phyloP scores from a whole-genome alignment of 768 basidiomycete genomes.

The Filobasidium floriforme region DNA sequence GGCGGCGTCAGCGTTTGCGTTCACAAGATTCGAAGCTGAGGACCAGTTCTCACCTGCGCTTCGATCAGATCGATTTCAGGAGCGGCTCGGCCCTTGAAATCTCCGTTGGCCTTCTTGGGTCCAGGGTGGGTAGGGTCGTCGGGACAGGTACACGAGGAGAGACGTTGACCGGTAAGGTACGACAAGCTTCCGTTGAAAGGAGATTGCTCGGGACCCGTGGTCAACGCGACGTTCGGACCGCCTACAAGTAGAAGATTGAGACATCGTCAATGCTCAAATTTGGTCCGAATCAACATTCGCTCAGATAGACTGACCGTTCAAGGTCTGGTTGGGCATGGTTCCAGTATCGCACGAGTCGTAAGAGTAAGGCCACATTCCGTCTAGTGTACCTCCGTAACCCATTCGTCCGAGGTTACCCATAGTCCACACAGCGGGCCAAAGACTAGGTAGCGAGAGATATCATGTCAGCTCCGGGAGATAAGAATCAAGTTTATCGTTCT shows the following conservation, averaged over 20 bases:
- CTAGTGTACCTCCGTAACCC: constrained; percentile 81
- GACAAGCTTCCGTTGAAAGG: constrained; percentile 29
- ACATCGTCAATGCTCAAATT: neutral
- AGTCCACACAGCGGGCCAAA: constrained; percentile 89
- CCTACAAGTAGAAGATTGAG: constrained; percentile 31
- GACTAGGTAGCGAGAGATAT: constrained; percentile 51
- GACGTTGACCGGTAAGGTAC: constrained; percentile 69
- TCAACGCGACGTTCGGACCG: constrained; percentile 27
- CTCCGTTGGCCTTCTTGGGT: constrained; percentile 64
- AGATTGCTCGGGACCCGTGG: constrained; percentile 20
- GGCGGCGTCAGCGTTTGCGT: neutral
- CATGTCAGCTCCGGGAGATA: constrained; percentile 63
- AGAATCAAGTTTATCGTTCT: neutral
- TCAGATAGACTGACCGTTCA: constrained; percentile 36
- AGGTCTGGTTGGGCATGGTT: constrained; percentile 73
- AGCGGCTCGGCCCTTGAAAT: constrained; percentile 68
- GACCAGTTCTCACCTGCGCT: constrained; percentile 52
- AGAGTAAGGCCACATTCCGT: constrained; percentile 78
- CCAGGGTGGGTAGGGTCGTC: constrained; percentile 76
- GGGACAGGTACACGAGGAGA: constrained; percentile 80
- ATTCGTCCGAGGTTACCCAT: constrained; percentile 78
- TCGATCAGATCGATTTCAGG: constrained; percentile 89
- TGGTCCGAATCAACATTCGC: constrained; percentile 22
- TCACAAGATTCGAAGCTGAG: too few species aligned
- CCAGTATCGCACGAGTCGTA: constrained; percentile 80